Base-by-base conservation (phyloP, 768 basidiomycete species). In the Plicaturopsis crispa region DNA sequence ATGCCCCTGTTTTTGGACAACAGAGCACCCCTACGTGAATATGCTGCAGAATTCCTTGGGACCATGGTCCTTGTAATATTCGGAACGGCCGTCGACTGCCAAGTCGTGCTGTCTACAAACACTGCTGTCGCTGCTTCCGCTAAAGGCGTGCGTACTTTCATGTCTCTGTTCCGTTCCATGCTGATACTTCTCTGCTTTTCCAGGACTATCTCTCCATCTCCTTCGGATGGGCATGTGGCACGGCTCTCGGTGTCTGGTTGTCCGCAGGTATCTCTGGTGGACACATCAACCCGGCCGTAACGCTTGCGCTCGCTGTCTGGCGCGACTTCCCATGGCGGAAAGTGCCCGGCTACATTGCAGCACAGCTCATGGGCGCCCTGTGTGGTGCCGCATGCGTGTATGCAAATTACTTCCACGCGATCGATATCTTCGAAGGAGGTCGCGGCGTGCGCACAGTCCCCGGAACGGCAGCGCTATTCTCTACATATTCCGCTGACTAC, bases 281-380 rank as follows among this genome's bases (percentile, higher is more conserved):
- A 20, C 84, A 87, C 49, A 72, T 84, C 44, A 85, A 85, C 50
- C 82, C 82, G 24, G 78, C 79, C 22, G 81, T 78, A 18, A 78
- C 75, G n/a, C 57, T 78, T 44, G 63, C 69, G 12, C 42, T 76
- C 31, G 72, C 70, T 4, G 56, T 68, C 10, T 63, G 70, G 51
- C 72, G 77, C 42, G 58, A 55, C 39, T 79, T 80, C 53, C 73
- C 78, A 2, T 70, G 71, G 69, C 61, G 63, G 42, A 80, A 80
- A 45, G 78, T 76, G 0, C 78, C 78, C 0, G 55, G 21, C 20
- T 80, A 72, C 51, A 62, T 77, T 41, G 46, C 70, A 31, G 71
- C 78, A 0, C 83, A 85, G 52, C 41, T 80, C 14, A 53, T 84
- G 35, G 83, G 82, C 16, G 80, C 60, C 4, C 47, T 80, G 23